Conservation (phyloP, 108 stramenopile genomes). For the Nitzschia inconspicua region DNA sequence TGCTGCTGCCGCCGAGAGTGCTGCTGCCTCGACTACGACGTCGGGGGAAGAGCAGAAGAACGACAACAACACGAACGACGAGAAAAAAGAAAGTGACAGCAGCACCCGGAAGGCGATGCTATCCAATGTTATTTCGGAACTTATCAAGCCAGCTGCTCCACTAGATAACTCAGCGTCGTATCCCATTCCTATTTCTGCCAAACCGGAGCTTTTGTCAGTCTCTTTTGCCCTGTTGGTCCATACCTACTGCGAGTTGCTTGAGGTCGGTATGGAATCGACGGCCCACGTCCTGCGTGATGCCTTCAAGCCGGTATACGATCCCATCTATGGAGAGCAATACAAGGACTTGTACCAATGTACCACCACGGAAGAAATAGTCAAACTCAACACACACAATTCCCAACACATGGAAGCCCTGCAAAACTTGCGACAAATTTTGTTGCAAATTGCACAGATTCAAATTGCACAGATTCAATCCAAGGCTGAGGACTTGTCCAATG, state of each 20-base stretch:
- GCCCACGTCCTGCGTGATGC: slow-evolving; percentile 68
- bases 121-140: slow-evolving; percentile 14
- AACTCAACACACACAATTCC: slow-evolving; percentile 57
- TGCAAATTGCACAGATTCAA: slow-evolving; percentile 43
- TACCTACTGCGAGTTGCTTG: slow-evolving; percentile 83
- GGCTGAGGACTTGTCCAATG: slow-evolving; percentile 19
- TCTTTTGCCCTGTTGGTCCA: slow-evolving; percentile 84
- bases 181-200: slow-evolving; percentile 60
- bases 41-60: neutral
- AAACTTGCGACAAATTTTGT: slow-evolving; percentile 31
- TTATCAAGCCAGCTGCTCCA: slow-evolving; percentile 5
- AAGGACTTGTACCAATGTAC: slow-evolving; percentile 63
- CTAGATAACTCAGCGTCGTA: neutral
- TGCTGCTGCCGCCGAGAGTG: no score
- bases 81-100: neutral
- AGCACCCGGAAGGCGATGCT: neutral
- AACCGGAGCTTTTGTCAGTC: slow-evolving; percentile 81
- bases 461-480: slow-evolving; percentile 13
- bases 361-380: slow-evolving; percentile 60
- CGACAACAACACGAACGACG: neutral
- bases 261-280: slow-evolving; percentile 74
- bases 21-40: neutral
- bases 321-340: slow-evolving; percentile 52
- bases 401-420: slow-evolving; percentile 46
- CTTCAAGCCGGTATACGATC: slow-evolving; percentile 74